Percentiles rank a stretch among this genome's conserved stretches.
Conservation (phyloP, 2,329 filamentous ascomycete species). For the Colletotrichum tanaceti region DNA sequence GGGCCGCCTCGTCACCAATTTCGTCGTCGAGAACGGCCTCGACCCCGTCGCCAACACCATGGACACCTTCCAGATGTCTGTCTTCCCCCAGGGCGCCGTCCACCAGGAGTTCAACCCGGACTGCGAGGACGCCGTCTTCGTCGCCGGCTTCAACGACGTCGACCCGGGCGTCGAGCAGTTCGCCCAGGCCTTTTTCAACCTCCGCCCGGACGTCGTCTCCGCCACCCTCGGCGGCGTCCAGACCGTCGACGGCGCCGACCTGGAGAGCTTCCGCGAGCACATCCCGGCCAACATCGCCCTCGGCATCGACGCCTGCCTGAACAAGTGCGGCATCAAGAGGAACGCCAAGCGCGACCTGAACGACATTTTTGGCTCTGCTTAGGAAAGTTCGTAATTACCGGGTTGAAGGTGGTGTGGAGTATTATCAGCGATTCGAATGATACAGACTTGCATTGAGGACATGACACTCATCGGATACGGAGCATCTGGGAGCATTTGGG, state of each 20-base stretch:
- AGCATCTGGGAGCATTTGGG: too few relatives aligned
- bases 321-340: conserved; percentile 58
- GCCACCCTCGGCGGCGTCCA: conserved; percentile 53
- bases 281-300: conserved; percentile 63
- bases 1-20: conserved; percentile 58
- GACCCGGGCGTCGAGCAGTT: conserved; percentile 60
- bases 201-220: conserved; percentile 54
- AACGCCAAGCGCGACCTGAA: conserved; percentile 49
- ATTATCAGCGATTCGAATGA: too few relatives aligned
- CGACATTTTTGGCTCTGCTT: conserved; percentile 37
- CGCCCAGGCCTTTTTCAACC: conserved; percentile 60
- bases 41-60: conserved; percentile 51
- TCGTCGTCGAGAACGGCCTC: conserved; percentile 57
- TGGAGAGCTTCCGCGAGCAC: conserved; percentile 52
- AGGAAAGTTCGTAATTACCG: too few relatives aligned
- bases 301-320: conserved; percentile 63
- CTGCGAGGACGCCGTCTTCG: conserved; percentile 60
- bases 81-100: conserved; percentile 62
- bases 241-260: conserved; percentile 55
- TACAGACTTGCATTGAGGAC: background rate
- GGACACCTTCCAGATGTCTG: conserved; percentile 56
- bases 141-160: conserved; percentile 59
- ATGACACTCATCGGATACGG: background rate
- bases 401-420: too few relatives aligned
- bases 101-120: conserved; percentile 65